Conservation (phyloP, 2,329 filamentous ascomycete genomes). For the Aspergillus awamori region DNA sequence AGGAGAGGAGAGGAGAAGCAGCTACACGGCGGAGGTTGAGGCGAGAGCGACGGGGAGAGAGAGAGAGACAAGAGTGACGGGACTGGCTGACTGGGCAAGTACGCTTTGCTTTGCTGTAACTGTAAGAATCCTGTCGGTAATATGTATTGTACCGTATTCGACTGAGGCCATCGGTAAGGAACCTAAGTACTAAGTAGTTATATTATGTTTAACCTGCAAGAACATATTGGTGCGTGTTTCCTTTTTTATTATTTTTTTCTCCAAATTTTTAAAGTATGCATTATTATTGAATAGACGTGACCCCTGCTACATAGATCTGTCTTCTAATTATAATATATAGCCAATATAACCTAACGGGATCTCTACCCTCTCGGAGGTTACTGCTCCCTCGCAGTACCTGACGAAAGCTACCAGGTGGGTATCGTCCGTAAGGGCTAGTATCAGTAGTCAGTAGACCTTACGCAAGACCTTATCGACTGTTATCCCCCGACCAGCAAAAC, state of each 20-base stretch:
- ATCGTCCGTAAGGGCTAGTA: not conserved
- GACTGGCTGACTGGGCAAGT: not conserved
- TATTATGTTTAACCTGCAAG: not conserved
- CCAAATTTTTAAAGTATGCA: too few relatives aligned
- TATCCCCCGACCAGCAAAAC: too few relatives aligned
- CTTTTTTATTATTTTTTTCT: too few relatives aligned
- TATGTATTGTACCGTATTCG: not conserved
- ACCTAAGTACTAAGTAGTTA: not conserved
- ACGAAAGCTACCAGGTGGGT: not conserved
- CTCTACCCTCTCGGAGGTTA: too few relatives aligned
- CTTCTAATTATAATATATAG: too few relatives aligned
- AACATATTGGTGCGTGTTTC: too few relatives aligned
- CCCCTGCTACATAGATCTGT: too few relatives aligned
- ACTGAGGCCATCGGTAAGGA: not conserved
- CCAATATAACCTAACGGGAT: too few relatives aligned
- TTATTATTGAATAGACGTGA: too few relatives aligned
- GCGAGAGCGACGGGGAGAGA: not conserved
- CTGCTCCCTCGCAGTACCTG: too few relatives aligned
- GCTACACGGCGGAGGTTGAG: slow-evolving; percentile 8
- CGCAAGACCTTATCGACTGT: not conserved
- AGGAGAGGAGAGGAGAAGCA: not conserved
- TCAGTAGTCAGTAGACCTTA: not conserved
- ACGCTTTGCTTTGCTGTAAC: not conserved
- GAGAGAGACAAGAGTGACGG: not conserved
- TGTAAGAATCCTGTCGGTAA: not conserved